These are phyloP conservation scores for Cryptosporidium meleagridis DNA, from an alignment of 169 alveolate species.

Conservation along the genomic window DNA sequence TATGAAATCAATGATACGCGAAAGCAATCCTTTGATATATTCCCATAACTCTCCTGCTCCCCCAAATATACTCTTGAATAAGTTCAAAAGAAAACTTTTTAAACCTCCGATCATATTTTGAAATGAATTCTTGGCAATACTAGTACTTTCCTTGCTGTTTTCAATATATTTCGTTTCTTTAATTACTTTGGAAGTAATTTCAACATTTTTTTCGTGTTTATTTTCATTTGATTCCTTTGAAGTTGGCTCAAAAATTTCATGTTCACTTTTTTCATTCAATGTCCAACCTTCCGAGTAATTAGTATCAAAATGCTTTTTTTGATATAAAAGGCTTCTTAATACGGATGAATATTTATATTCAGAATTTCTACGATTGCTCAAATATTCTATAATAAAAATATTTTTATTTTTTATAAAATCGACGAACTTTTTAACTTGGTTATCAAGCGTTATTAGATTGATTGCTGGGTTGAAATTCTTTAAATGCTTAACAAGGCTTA, in stretches of 20 bases:
- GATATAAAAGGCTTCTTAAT: not conserved
- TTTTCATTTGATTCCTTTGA: not conserved
- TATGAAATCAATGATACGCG: conserved; percentile 56
- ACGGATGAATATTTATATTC: not conserved
- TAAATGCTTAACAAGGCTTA: not conserved
- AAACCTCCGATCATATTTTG: conserved; percentile 72
- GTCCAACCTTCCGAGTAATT: conserved; percentile 9
- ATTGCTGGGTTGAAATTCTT: not conserved
- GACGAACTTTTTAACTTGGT: not conserved
- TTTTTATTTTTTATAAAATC: not conserved
- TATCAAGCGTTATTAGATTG: not conserved
- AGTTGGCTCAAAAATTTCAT: not conserved
- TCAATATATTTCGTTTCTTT: conserved; percentile 43
- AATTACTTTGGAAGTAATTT: conserved; percentile 36
- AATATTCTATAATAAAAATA: not conserved
- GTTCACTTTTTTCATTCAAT: conserved; percentile 6
- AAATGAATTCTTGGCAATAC: conserved; percentile 27
- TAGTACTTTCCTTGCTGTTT: not conserved
- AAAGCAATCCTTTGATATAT: conserved; percentile 53
- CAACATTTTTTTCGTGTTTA: not conserved
- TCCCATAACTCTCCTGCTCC: conserved; percentile 73
- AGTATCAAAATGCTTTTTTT: not conserved
- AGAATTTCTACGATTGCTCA: not conserved
- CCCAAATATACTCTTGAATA: conserved; percentile 56
- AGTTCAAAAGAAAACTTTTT: conserved; percentile 38